These are phyloP conservation scores for Clarireedia paspali DNA, from an alignment of 2,329 filamentous ascomycete species.

Conservation along the genomic window DNA sequence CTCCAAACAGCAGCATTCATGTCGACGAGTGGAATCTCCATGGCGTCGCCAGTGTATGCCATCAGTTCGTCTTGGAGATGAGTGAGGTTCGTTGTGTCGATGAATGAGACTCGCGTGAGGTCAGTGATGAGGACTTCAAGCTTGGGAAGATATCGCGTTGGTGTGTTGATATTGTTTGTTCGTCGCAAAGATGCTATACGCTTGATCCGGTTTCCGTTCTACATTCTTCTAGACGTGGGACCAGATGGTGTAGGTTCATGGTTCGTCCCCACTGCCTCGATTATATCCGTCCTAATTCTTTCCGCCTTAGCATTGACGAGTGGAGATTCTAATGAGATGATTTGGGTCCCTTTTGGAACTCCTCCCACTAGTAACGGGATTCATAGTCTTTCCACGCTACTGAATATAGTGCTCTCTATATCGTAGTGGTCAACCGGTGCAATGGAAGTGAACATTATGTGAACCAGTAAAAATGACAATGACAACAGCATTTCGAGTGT, in stretches of 20 bases:
- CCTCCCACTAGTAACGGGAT: neutral
- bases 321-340: neutral
- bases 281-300: neutral
- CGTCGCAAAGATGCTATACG: neutral
- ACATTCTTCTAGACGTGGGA: neutral
- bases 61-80: conserved; percentile 10
- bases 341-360: neutral
- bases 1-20: conserved; percentile 10
- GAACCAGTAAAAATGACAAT: neutral
- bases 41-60: conserved; percentile 11
- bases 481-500: neutral
- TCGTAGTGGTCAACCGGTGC: neutral
- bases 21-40: conserved; percentile 19
- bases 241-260: neutral
- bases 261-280: neutral
- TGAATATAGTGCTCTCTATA: neutral
- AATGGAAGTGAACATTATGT: neutral
- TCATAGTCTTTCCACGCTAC: neutral
- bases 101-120: conserved; percentile 13
- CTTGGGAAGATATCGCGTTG: conserved; percentile 7
- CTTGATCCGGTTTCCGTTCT: neutral
- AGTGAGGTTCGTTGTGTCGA: conserved; percentile 15
- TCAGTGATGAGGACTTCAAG: conserved; percentile 15
- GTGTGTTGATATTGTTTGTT: conserved; percentile 6
- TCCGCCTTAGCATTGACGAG: neutral